These are phyloP conservation scores for Microbotryum saponariae DNA, from an alignment of 1,284 basidiomycete genomes.

Conservation along the genomic window DNA sequence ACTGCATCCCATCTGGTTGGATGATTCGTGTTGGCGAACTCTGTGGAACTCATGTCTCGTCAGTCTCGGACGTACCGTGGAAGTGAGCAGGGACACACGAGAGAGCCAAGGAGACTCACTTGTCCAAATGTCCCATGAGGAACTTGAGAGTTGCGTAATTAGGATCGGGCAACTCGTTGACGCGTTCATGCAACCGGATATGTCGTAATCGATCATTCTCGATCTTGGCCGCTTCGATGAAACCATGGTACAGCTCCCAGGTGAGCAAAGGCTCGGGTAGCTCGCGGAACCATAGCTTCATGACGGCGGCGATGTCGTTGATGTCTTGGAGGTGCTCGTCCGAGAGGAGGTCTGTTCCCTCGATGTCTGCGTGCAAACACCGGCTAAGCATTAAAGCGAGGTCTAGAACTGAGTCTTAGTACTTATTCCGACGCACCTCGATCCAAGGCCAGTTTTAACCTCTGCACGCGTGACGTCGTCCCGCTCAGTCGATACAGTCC, in stretches of 20 bases:
- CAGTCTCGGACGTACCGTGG: background rate
- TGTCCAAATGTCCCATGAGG: slow-evolving; percentile 87
- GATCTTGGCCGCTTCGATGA: slow-evolving; percentile 88
- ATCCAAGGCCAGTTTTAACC: slow-evolving; percentile 77
- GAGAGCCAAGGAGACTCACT: slow-evolving; percentile 46
- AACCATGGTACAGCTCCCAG: slow-evolving; percentile 71
- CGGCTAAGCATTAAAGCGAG: slow-evolving; percentile 7
- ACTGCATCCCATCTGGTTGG: slow-evolving; percentile 88
- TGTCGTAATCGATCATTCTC: slow-evolving; percentile 89
- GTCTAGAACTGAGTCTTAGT: background rate
- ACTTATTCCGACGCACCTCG: slow-evolving; percentile 52
- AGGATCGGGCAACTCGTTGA: slow-evolving; percentile 94
- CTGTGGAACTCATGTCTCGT: slow-evolving; percentile 43
- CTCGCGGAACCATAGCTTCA: slow-evolving; percentile 96
- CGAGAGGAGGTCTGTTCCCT: slow-evolving; percentile 73
- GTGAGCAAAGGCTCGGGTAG: slow-evolving; percentile 91
- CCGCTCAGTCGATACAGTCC: slow-evolving; percentile 93
- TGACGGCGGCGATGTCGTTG: slow-evolving; percentile 84
- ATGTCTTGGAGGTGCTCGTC: slow-evolving; percentile 88
- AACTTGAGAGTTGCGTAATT: slow-evolving; percentile 97
- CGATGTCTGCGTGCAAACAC: slow-evolving; percentile 55
- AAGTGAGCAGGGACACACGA: background rate
- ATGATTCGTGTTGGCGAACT: slow-evolving; percentile 59
- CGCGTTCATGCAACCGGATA: slow-evolving; percentile 88
- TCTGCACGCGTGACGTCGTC: slow-evolving; percentile 76